Conservation (phyloP, 768 basidiomycete genomes). For the Stropharia rugosoannulata region DNA sequence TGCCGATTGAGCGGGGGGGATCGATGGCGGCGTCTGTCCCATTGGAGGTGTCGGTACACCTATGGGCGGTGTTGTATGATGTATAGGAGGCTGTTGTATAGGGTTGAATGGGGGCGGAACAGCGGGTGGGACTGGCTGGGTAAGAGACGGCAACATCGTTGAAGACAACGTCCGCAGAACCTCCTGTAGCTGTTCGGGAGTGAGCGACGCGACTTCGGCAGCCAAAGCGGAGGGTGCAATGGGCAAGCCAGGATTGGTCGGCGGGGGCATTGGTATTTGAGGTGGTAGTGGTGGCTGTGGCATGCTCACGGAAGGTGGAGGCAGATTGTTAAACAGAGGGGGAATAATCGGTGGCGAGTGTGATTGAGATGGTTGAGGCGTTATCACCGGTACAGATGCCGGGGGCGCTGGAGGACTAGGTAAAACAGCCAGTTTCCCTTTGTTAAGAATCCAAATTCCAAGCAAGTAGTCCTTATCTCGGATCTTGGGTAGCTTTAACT, state of each 20-base stretch:
- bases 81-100: constrained; percentile 21
- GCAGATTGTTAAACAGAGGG: constrained; percentile 12
- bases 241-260: constrained; percentile 26
- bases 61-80: not conserved
- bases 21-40: constrained; percentile 8
- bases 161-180: constrained; percentile 59
- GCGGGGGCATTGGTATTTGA: constrained; percentile 15
- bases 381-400: constrained; percentile 16
- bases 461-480: constrained; percentile 69
- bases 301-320: not conserved
- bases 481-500: constrained; percentile 63
- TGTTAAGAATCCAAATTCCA: constrained; percentile 83
- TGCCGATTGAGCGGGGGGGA: constrained; percentile 9
- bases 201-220: constrained; percentile 70
- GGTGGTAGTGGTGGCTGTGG: constrained; percentile 7
- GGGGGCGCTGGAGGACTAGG: constrained; percentile 26
- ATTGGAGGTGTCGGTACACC: constrained; percentile 14
- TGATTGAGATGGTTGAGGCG: constrained; percentile 13
- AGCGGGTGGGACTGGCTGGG: constrained; percentile 18
- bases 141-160: constrained; percentile 24
- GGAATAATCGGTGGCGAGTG: constrained; percentile 7
- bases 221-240: constrained; percentile 54
- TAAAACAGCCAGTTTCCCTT: constrained; percentile 67
- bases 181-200: constrained; percentile 73
- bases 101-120: constrained; percentile 21